Conservation (phyloP, 495 filamentous ascomycete species). For the Aspergillus hancockii region DNA sequence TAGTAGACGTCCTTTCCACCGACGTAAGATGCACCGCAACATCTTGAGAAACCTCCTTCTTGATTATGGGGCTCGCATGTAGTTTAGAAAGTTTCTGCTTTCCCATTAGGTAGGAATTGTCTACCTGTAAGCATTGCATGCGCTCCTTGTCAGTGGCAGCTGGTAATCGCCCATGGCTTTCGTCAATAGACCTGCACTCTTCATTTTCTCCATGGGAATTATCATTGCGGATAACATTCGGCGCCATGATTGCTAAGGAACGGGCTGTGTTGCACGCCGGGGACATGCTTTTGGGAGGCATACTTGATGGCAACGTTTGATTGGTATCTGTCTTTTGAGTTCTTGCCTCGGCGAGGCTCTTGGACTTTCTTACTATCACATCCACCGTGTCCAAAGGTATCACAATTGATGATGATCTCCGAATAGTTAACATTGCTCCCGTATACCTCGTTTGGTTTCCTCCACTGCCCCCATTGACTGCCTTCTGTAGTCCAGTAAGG, state of each 20-base stretch:
- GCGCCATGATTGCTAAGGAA: neutral
- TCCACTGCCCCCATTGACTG: neutral
- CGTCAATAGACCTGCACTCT: neutral
- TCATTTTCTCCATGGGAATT: neutral
- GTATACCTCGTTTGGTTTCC: neutral
- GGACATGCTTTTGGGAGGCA: neutral
- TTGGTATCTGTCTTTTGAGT: neutral
- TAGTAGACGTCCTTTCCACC: neutral
- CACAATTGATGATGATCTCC: constrained; percentile 14
- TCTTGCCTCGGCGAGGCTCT: neutral
- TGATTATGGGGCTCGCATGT: neutral
- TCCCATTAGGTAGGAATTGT: neutral
- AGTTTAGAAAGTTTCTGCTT: neutral
- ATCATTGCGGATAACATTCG: neutral
- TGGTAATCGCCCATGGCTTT: neutral
- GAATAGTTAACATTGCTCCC: neutral
- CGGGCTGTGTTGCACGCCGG: neutral
- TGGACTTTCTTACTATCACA: constrained; percentile 8
- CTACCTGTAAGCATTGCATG: neutral
- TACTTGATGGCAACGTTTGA: neutral
- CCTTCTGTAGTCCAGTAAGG: constrained; percentile 7
- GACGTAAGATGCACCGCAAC: neutral
- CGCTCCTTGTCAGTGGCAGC: neutral
- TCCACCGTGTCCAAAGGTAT: constrained; percentile 18
- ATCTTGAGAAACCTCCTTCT: neutral